These are phyloP conservation scores for Toxoplasma gondii DNA, from an alignment of 169 alveolate genomes.

Conservation along the genomic window DNA sequence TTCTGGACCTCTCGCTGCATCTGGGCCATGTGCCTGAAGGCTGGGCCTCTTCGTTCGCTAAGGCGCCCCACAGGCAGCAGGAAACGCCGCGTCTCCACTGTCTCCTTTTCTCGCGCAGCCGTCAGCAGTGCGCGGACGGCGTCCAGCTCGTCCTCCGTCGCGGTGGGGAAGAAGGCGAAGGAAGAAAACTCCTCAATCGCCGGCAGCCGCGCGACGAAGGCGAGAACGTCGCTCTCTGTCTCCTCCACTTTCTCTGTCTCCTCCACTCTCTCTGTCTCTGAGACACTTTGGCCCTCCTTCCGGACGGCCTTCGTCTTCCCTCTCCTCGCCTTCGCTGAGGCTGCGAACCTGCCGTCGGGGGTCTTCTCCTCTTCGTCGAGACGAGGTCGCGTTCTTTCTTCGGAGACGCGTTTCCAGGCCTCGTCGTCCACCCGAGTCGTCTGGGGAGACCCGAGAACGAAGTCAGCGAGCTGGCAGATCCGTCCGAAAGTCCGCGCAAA, in stretches of 20 bases:
- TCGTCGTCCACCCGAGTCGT: not conserved
- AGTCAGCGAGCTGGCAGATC: slow-evolving; percentile 5
- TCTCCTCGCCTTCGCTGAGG: too few relatives aligned
- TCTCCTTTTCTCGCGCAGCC: not conserved
- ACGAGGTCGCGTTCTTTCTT: too few relatives aligned
- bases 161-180: slow-evolving; percentile 20
- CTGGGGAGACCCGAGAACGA: not conserved
- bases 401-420: not conserved
- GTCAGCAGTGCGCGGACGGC: not conserved
- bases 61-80: not conserved
- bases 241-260: not conserved
- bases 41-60: not conserved
- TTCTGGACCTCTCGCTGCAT: not conserved
- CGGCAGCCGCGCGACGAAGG: not conserved
- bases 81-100: not conserved
- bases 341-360: too few relatives aligned
- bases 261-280: not conserved
- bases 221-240: slow-evolving; percentile 2
- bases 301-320: not conserved
- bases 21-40: not conserved
- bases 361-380: too few relatives aligned
- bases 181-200: not conserved
- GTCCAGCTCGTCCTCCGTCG: not conserved
- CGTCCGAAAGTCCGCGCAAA: slow-evolving; percentile 14
- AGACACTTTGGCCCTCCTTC: not conserved